Percentiles rank a stretch among this genome's conserved stretches.
Conservation (phyloP, 2,329 filamentous ascomycete species). For the Alternaria dauci region DNA sequence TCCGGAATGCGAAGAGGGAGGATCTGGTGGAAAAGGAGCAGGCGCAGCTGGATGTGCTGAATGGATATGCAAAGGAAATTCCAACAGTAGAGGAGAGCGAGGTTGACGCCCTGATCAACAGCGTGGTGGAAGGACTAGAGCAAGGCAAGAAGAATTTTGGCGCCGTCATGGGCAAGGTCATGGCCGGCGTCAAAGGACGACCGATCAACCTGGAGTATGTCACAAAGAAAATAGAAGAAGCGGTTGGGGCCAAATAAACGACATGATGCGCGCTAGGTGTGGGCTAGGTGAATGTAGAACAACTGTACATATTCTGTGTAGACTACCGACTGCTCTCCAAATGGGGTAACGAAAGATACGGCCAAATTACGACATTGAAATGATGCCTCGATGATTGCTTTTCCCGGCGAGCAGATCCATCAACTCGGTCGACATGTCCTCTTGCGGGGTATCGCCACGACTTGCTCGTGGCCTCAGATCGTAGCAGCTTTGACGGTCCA, state of each 20-base stretch:
- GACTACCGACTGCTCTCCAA: conserved; percentile 7
- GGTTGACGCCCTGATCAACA: conserved; percentile 63
- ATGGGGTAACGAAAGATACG: background rate
- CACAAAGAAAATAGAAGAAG: conserved; percentile 66
- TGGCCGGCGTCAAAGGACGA: conserved; percentile 67
- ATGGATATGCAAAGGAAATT: conserved; percentile 70
- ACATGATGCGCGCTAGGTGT: background rate
- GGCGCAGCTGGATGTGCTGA: conserved; percentile 69
- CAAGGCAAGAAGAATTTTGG: conserved; percentile 63
- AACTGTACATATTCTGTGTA: conserved; percentile 13
- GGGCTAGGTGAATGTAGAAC: conserved; percentile 8
- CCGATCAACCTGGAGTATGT: conserved; percentile 70
- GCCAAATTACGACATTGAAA: conserved; percentile 3
- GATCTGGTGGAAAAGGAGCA: conserved; percentile 77
- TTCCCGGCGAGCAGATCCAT: background rate
- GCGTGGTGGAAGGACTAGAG: conserved; percentile 62
- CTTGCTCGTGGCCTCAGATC: background rate
- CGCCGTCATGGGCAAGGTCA: conserved; percentile 68
- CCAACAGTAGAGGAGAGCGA: conserved; percentile 67
- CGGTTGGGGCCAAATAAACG: conserved; percentile 32
- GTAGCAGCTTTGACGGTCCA: conserved; percentile 7
- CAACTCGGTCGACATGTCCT: background rate
- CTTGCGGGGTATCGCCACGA: conserved; percentile 4
- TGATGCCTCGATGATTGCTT: conserved; percentile 1
- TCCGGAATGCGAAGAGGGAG: conserved; percentile 67